Evolutionary conservation across 2,329 filamentous ascomycete genomes (phyloP).

Genomic region (Monosporascus sp.): DNA sequence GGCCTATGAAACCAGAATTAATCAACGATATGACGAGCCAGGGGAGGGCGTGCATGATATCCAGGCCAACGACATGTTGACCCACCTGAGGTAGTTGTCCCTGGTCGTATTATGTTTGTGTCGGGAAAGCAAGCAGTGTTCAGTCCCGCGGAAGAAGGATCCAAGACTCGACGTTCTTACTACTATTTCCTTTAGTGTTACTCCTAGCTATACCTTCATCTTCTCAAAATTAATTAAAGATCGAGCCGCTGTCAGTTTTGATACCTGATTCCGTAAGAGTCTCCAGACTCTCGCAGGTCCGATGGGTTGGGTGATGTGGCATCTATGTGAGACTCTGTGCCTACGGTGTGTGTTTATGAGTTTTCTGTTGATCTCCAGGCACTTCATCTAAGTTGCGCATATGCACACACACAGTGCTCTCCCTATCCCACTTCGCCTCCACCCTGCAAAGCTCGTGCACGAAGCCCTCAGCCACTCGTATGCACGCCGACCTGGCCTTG

Average conservation of each 20-base stretch:
- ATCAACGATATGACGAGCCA: constrained; percentile 11
- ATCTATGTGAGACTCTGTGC: no score
- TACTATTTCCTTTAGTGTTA: constrained; percentile 43
- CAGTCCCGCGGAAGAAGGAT: constrained; percentile 21
- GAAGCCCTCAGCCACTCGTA: no score
- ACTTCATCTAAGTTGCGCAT: no score
- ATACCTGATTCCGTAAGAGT: constrained; percentile 35
- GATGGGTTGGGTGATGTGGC: no score
- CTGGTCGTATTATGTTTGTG: constrained; percentile 32
- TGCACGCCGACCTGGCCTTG: no score
- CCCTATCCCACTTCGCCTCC: no score
- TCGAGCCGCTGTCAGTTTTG: constrained; percentile 32
- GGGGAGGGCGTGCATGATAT: constrained; percentile 19
- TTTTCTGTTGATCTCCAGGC: no score
- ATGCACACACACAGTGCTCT: no score
- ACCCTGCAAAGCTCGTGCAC: no score
- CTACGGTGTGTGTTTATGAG: no score
- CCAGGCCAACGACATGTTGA: constrained; percentile 12
- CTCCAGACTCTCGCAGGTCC: not conserved
- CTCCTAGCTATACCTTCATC: constrained; percentile 31
- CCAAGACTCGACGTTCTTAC: constrained; percentile 33
- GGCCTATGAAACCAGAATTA: not conserved
- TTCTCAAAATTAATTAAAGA: constrained; percentile 36
- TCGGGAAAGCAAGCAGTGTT: constrained; percentile 34
- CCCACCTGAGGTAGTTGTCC: constrained; percentile 15